Base-by-base conservation (phyloP, 768 basidiomycete genomes). In the Mycena pura region DNA sequence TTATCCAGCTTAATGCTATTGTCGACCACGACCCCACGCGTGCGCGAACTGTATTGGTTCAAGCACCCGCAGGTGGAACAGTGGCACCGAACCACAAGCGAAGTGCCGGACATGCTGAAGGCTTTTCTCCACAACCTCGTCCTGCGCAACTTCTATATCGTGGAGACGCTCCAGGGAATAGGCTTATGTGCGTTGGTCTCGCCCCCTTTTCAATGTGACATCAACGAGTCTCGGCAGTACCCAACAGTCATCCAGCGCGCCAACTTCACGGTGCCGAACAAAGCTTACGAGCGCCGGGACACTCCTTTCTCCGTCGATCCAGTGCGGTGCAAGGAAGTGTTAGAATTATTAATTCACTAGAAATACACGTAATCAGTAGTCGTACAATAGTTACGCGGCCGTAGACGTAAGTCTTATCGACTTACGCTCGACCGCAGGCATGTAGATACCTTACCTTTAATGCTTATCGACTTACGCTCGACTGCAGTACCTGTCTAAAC, bases 1-100 rank as follows among this genome's bases (percentile, higher is more conserved):
- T 21, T 19, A 9, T 28, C 9, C 21, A 47, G 46, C 46, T 47
- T 7, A 43, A 32, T 17, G 24, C 17, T 3, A 31, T 54, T n/a
- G 10, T 53, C 15, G 27, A 21, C 11, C 27, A 53, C 40, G 53
- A 48, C 45, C 40, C 43, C 34, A 38, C 17, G 44, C n/a, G 38
- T 51, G n/a, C 24, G 52, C n/a, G 21, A 25, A 19, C 15, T 63
- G 5, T 63, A 49, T 28, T 32, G 50, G 22, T 57, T 63, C 55
- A 21, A 40, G 15, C 48, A 58, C 31, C 62, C 46, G 22, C 32
- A 11, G n/a, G 46, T 47, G 25, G 46, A 47, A 21, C 24, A 49
- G 11, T 45, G 49, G 41, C 29, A 5, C 17, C 17, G 21, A 34
- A 3, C 10, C 3, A 13, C 15, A 6, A 14, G 24, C 9, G 22